Base-by-base conservation (phyloP, 768 basidiomycete species). In the Collybiopsis luxurians region DNA sequence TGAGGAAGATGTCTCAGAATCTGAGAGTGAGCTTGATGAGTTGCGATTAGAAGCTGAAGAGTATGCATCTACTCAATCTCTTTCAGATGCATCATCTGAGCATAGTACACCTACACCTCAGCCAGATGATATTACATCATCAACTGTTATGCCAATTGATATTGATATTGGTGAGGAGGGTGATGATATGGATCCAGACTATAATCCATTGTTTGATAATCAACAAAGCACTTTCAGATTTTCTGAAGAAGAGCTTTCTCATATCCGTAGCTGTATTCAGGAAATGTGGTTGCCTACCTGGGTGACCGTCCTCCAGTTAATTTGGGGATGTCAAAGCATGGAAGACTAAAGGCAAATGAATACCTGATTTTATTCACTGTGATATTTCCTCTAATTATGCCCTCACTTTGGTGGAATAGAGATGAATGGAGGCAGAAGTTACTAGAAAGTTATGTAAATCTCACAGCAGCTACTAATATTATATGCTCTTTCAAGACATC, bases 321-420 rank as follows among this genome's bases (percentile, higher is more conserved):
- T 28, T 59, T 64, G 46, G 60, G 63, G 1, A 60, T 62, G 23
- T 31, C 55, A 3, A 28, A 42, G 4, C 61, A 64, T 42, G 65
- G 63, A 26, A 62, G 60, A 21, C 53, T 66, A 3, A 64, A 62
- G 36, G 63, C 63, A 2, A 53, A 64, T 27, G 59, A 66, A 27
- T 59, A 39, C 15, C 54, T 61, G 7, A 53, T 48, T 31, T 54
- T 61, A 0, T 61, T 61, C 28, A 53, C 51, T n/a, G 40, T 59
- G 4, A 59, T 59, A 12, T 50, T 61, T 19, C 61, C 58, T 4
- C 39, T 61, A 4, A 34, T 61, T 23, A 4, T 61, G 2, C 61
- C 61, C 2, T 44, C 46, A 38, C 13, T 59, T 2, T 57, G 48
- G 54, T 38, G 17, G 45, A 45, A 36, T 39, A 42, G n/a, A 21